phyloP scores from a whole-genome alignment of 768 basidiomycete species.

The Rhizopogon roseolus region DNA sequence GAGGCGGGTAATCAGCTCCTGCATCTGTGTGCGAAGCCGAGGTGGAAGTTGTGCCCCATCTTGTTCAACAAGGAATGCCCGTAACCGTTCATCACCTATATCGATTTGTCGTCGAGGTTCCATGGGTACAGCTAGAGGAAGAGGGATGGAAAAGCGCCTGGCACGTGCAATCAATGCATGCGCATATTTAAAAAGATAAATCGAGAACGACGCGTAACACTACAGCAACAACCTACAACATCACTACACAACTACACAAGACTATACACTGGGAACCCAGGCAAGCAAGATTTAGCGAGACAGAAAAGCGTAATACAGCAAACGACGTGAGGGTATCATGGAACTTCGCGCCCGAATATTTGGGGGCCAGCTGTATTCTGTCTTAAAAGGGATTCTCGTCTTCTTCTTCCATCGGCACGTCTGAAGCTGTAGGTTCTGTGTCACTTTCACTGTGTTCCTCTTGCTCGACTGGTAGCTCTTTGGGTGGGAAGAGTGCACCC shows the following conservation, averaged over 20 bases:
- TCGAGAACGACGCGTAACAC: constrained; percentile 3
- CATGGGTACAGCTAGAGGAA: neutral
- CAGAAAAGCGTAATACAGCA: constrained; percentile 18
- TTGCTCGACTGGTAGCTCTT: constrained; percentile 27
- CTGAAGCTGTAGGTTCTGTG: constrained; percentile 30
- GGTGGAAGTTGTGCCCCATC: constrained; percentile 6
- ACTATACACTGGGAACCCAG: constrained; percentile 16
- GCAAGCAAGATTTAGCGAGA: constrained; percentile 24
- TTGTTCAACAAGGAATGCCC: neutral
- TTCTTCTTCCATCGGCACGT: constrained; percentile 42
- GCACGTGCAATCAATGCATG: neutral
- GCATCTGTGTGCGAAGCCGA: constrained; percentile 21
- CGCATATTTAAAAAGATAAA: neutral
- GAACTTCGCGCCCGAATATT: constrained; percentile 8
- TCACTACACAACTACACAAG: neutral
- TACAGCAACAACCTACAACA: constrained; percentile 7
- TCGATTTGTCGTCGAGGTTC: neutral
- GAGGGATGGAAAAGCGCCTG: neutral
- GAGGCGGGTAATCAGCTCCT: constrained; percentile 39
- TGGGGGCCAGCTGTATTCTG: constrained; percentile 3
- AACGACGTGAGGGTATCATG: constrained; percentile 18
- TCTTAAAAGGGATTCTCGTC: constrained; percentile 71
- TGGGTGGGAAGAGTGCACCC: constrained; percentile 52
- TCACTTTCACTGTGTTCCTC: constrained; percentile 32
- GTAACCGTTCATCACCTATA: neutral